A percentile compares a stretch with the other conserved stretches of the same genome.
Evolutionary conservation across 1,139 yeast species (phyloP).

Genomic region (Suhomyces choctaworum): DNA sequence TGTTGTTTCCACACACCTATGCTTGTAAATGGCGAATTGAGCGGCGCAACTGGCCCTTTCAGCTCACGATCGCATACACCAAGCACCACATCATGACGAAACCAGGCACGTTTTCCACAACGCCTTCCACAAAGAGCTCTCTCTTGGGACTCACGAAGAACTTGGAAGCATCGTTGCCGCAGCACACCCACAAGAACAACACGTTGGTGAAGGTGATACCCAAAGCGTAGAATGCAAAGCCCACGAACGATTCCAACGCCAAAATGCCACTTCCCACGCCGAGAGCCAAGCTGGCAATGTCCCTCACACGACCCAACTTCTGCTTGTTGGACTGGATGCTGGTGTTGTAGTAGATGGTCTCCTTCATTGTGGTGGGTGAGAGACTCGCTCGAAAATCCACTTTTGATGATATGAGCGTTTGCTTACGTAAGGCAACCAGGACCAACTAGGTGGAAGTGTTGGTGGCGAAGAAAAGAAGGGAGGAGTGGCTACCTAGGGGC

Average conservation of each 20-base stretch:
- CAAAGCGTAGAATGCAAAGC: constrained; percentile 58
- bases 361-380: no score
- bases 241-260: constrained; percentile 63
- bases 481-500: no score
- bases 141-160: constrained; percentile 57
- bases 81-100: constrained; percentile 85
- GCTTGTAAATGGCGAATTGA: no score
- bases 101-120: constrained; percentile 64
- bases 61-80: constrained; percentile 60
- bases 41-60: no score
- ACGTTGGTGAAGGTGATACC: constrained; percentile 49
- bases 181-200: constrained; percentile 42
- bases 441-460: no score
- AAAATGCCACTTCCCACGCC: constrained; percentile 76
- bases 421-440: no score
- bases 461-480: no score
- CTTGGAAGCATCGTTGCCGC: constrained; percentile 41
- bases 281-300: constrained; percentile 61
- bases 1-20: not conserved
- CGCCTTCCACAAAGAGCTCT: constrained; percentile 56
- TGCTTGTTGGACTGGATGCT: constrained; percentile 36
- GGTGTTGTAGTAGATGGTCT: constrained; percentile 15
- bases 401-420: no score
- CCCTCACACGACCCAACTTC: constrained; percentile 56
- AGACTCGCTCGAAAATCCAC: no score